Evolutionary conservation across 306 rosid genomes (phyloP), one percentile per base, ranked within the genome.

Genomic region (Dryas drummondii): DNA sequence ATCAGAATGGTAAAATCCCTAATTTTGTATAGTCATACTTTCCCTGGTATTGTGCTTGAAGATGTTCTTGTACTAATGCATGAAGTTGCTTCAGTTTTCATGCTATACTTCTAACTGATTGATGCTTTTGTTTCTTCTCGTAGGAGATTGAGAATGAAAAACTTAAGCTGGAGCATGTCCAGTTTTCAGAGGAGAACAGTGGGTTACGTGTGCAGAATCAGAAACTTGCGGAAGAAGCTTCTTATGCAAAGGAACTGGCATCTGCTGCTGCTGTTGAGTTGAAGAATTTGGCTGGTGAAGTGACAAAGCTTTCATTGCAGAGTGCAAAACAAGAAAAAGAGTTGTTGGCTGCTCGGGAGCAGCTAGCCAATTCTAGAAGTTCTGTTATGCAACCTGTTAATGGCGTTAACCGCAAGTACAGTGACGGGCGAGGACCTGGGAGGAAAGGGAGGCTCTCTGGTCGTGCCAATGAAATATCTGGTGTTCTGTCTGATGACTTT

Each of bases 251-350:
- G 77, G 99, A 96, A 77, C 82, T 96, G 71, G 99, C 99, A 59
- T 90, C 99, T 72, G 99, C 99, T 76, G 99, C 99, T 75, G 99
- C 99, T 57, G 92, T 96, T 60, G 99, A 96, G 77, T 80, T 96
- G 81, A 96, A 96, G 84, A 96, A 92, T 90, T 87, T 96, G 88
- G 98, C 98, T 59, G 89, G 93, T 84, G 98, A 96, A 87, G 97
- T 96, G 83, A 96, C 99, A 13, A 96, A 89, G 84, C 88, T 92
- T 66, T 96, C 99, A 62, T 76, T 92, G 71, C 98, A 90, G 70
- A 92, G 81, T 83, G 86, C 91, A 7, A 96, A 96, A 83, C 76
- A 92, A 63, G 98, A 96, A 78, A 96, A 96, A 72, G 99, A 96
- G 74, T 77, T 92, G 80, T 70, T 84, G 84, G 81, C 96, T 74